Base-by-base conservation (phyloP, 2,329 filamentous ascomycete species). In the Neofusicoccum sp. region DNA sequence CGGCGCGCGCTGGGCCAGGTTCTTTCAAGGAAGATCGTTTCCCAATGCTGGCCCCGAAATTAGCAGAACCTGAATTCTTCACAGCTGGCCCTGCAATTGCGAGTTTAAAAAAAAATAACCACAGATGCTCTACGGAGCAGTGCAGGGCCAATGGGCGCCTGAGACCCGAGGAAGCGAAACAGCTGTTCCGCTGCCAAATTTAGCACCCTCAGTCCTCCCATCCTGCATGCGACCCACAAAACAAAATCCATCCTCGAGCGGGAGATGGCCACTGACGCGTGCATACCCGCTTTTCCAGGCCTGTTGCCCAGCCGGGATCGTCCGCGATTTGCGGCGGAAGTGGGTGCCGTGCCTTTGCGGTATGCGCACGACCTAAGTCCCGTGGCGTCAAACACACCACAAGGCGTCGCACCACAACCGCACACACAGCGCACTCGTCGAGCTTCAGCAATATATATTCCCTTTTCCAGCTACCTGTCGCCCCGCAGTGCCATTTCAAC, bases 321-420 rank as follows among this genome's bases (percentile, higher is more conserved):
- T 45, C 54, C 31, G 16, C 29, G 54, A 58, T 58, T 58, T 36
- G 34, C 54, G 41, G 54, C 54, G 54, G 54, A 33, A 8, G 54
- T 41, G 29, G 3, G 45, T 58, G 41, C 11, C 36, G 54, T 58
- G 41, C 54, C 54, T 22, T 37, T 9, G 37, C 16, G 12, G 36
- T 33, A 54, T 41, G 22, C 49, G 16, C 36, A 7, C 49, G 36
- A 54, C 22, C 34, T 54, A 34, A 54, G 34, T 12, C 16, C 31
- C 44, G 52, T 44, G 34, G 36, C 22, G 34, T 31, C 41, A 58
- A 44, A 8, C 54, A 44, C 28, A 16, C 31, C 6, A 43, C 22
- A 22, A 31, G 28, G n/a, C 52, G 11, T 16, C 39, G 29, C n/a
- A 36, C 16, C 28, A 48, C 45, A 33, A 29, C 36, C 31, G 14